A percentile compares a stretch with the other conserved stretches of the same genome.
phyloP scores from a whole-genome alignment of 2,329 filamentous ascomycete genomes.

The Nemania abortiva region DNA sequence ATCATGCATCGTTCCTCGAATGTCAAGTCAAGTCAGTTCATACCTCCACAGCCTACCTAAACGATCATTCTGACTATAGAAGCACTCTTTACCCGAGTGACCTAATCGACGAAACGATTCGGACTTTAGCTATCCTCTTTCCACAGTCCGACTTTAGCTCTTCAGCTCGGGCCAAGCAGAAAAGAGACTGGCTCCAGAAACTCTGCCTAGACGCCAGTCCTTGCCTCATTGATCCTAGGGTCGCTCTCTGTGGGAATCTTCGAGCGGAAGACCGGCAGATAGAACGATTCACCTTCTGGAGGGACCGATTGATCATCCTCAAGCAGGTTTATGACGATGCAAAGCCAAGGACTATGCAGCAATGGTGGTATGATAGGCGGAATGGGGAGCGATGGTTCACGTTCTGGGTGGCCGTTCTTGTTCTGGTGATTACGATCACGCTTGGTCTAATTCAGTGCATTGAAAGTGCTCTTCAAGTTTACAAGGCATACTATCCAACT shows the following conservation, averaged over 20 bases:
- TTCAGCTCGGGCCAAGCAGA: constrained; percentile 41
- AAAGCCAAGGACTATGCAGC: constrained; percentile 50
- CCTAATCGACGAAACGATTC: constrained; percentile 53
- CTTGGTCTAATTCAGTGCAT: constrained; percentile 58
- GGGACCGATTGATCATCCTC: constrained; percentile 56
- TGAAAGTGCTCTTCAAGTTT: constrained; percentile 57
- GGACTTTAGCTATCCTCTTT: constrained; percentile 54
- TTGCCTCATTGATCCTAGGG: constrained; percentile 45
- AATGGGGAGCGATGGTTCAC: constrained; percentile 60
- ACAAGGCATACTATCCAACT: constrained; percentile 39
- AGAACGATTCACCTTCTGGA: constrained; percentile 55
- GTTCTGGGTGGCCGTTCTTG: constrained; percentile 59
- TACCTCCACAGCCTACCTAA: not conserved
- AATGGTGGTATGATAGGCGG: constrained; percentile 59
- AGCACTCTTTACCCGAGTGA: constrained; percentile 46
- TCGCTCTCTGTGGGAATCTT: constrained; percentile 49
- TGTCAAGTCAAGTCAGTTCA: constrained; percentile 40
- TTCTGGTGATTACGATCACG: constrained; percentile 53
- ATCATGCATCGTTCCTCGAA: constrained; percentile 54
- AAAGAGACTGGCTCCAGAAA: constrained; percentile 27
- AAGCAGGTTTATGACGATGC: constrained; percentile 58
- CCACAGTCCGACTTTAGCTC: constrained; percentile 37
- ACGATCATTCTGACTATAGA: not conserved
- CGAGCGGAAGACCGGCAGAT: constrained; percentile 51
- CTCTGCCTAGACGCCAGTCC: constrained; percentile 7